These are phyloP conservation scores for Alternaria metachromatica DNA, from an alignment of 2,329 filamentous ascomycete species.

Conservation along the genomic window DNA sequence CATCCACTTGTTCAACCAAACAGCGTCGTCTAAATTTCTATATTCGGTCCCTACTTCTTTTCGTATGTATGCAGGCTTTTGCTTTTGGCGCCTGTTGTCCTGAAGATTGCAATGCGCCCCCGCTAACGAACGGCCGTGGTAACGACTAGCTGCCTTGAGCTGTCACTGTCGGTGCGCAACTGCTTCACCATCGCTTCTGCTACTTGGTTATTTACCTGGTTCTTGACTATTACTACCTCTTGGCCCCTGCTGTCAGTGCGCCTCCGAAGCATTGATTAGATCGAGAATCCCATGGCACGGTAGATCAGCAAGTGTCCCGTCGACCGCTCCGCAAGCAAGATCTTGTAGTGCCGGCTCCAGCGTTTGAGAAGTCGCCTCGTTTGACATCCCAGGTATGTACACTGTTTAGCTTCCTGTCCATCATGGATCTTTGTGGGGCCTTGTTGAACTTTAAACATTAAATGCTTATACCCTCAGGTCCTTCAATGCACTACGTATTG, in stretches of 20 bases:
- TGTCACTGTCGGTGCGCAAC: constrained; percentile 33
- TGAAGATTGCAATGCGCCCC: constrained; percentile 36
- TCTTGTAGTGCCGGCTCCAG: constrained; percentile 45
- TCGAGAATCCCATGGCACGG: constrained; percentile 42
- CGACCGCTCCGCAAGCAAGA: constrained; percentile 38
- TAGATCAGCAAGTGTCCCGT: constrained; percentile 43
- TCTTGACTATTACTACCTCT: constrained; percentile 28
- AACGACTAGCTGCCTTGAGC: constrained; percentile 33
- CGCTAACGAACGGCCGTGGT: constrained; percentile 24
- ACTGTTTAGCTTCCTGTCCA: constrained; percentile 28
- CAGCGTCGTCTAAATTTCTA: constrained; percentile 40
- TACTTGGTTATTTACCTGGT: constrained; percentile 23
- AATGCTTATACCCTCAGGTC: constrained; percentile 38
- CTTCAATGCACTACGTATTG: constrained; percentile 38
- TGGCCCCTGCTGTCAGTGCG: constrained; percentile 38
- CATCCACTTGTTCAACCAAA: constrained; percentile 44
- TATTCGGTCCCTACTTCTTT: constrained; percentile 41
- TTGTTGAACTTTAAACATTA: constrained; percentile 32
- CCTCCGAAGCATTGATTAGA: constrained; percentile 36
- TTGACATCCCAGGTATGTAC: constrained; percentile 39
- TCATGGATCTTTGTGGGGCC: constrained; percentile 22
- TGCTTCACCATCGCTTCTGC: constrained; percentile 31
- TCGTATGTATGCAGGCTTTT: constrained; percentile 35
- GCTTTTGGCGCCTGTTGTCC: constrained; percentile 40
- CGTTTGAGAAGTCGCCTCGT: constrained; percentile 43